phyloP scores from a whole-genome alignment of 192 early-diverging fungal genomes.

The Podila epicladia region DNA sequence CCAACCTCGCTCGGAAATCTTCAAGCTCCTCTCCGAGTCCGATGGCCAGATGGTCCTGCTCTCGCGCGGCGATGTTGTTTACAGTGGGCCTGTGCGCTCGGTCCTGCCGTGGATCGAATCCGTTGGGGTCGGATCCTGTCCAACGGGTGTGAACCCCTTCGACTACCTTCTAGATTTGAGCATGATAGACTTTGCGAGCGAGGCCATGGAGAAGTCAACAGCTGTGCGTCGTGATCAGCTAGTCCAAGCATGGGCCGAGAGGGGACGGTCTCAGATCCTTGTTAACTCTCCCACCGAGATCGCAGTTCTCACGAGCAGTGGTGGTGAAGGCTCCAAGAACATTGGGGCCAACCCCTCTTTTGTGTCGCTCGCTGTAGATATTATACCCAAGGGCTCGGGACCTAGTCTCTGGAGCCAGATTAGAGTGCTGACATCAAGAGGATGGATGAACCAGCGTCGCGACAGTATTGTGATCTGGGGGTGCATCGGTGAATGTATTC shows the following conservation, averaged over 20 bases:
- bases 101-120: constrained; percentile 44
- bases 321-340: constrained; percentile 11
- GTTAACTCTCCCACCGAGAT: not conserved
- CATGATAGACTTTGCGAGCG: constrained; percentile 48
- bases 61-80: constrained; percentile 41
- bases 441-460: constrained; percentile 36
- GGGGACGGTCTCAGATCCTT: not conserved
- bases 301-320: constrained; percentile 10
- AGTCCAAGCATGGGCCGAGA: constrained; percentile 31
- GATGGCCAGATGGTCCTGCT: constrained; percentile 49
- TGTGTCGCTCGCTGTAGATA: constrained; percentile 30
- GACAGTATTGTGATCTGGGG: constrained; percentile 48
- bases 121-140: constrained; percentile 28
- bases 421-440: constrained; percentile 30
- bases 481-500: constrained; percentile 35
- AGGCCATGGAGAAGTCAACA: constrained; percentile 43
- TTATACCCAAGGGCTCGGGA: constrained; percentile 34
- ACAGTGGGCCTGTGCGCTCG: constrained; percentile 43
- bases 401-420: constrained; percentile 38
- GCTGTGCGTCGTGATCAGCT: constrained; percentile 31
- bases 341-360: not conserved
- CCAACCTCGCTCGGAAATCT: constrained; percentile 87
- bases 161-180: constrained; percentile 46
- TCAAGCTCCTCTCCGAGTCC: constrained; percentile 66
- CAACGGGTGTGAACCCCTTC: constrained; percentile 40